Evolutionary conservation across 2,329 filamentous ascomycete species (phyloP), one percentile per base, ranked within the genome.

Genomic region (Aspergillus pseudoterreus): DNA sequence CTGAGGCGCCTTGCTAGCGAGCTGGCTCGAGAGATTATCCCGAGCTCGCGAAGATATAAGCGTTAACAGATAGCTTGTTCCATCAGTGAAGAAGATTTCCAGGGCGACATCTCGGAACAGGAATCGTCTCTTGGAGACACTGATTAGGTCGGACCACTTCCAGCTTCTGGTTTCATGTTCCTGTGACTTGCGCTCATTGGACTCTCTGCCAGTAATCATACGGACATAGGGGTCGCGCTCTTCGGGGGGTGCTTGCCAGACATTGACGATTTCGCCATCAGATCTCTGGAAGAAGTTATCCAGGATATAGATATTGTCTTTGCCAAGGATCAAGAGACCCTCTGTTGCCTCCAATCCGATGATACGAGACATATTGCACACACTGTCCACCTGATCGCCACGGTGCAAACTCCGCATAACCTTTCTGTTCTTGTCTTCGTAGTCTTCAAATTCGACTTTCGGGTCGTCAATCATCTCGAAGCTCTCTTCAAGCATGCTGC

Each of bases 1-100:
- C 57, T 94, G 90, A 3, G 90, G 90, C 5, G 92, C 90, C 69
- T 92, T 91, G 55, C 77, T 79, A 19, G 85, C 79, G 46, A 99
- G 83, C 57, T 87, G 89, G 14, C 80, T 78, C 59, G 89, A 91
- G 3, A 99, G 77, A 51, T 92, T 88, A 65, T 99, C 90, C 55
- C 94, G 83, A 35, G 84, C 77, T 30, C 75, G 73, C 0, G 87
- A 80, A 33, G 87, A 90, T 51, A 91, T 87, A 3, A 91, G 85
- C 0, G 92, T 97, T 51, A 99, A 73, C 14, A 99, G 78, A 67
- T 97, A 99, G 72, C 94, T 99, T 50, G 91, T 86, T 1, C 94
- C 94, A 66, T 99, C 95, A 0, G 91, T 92, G 67, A 99, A 99
- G 75, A 99, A 99, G 2, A 96, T 82, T 66, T 99, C 94, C n/a